These are phyloP conservation scores for Helicocarpus griseus DNA, from an alignment of 2,329 filamentous ascomycete genomes.

Conservation along the genomic window DNA sequence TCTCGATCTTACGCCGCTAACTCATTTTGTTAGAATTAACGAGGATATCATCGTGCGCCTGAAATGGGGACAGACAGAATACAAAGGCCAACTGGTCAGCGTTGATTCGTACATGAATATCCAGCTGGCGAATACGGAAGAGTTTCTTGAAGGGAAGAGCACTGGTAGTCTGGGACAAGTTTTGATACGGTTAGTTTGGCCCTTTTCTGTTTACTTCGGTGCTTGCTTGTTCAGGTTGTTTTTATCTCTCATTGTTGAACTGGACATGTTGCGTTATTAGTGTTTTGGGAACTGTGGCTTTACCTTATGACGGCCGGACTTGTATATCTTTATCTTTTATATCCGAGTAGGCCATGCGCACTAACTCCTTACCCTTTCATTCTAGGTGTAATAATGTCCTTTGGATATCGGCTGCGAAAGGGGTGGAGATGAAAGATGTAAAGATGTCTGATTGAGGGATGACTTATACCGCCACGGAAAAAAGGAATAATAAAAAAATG, in stretches of 20 bases:
- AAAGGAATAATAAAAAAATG: neutral
- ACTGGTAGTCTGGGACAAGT: slow-evolving; percentile 82
- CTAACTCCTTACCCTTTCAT: slow-evolving; percentile 4
- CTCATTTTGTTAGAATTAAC: slow-evolving; percentile 54
- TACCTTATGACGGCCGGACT: neutral
- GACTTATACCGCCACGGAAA: neutral
- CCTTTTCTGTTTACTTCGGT: too few relatives aligned
- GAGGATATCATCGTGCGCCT: slow-evolving; percentile 83
- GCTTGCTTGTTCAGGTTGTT: neutral
- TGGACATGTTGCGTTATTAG: neutral
- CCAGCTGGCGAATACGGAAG: slow-evolving; percentile 80
- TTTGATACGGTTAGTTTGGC: slow-evolving; percentile 61
- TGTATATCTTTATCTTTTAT: neutral
- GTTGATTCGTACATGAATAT: slow-evolving; percentile 99
- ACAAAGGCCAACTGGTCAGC: slow-evolving; percentile 84
- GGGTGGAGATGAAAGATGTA: slow-evolving; percentile 38
- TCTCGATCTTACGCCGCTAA: neutral
- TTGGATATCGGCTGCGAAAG: slow-evolving; percentile 61
- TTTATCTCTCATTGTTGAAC: neutral
- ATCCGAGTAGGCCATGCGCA: neutral
- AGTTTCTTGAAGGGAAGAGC: slow-evolving; percentile 81
- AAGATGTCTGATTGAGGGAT: slow-evolving; percentile 18
- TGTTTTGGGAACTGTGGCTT: neutral
- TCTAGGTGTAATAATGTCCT: slow-evolving; percentile 90
- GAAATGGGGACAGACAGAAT: slow-evolving; percentile 97